A percentile compares a stretch with the other conserved stretches of the same genome.
These are phyloP conservation scores for Francoa sonchifolia DNA, from an alignment of 441 rosid species.

Conservation along the genomic window DNA sequence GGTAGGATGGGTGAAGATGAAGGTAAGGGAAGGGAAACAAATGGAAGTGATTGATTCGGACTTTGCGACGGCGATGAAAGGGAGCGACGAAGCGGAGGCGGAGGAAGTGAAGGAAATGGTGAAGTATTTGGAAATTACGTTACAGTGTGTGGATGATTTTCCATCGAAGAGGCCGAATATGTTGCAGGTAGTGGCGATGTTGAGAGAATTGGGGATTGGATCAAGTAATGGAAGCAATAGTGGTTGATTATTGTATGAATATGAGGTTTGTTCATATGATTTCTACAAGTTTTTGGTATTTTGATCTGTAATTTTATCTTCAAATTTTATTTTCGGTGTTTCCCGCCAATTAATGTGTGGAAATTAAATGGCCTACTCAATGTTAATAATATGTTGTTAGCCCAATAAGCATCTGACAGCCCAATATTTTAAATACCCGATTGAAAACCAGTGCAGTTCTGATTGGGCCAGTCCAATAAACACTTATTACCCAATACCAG, in stretches of 20 bases:
- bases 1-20: slow-evolving; percentile 93
- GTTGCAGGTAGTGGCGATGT: slow-evolving; percentile 84
- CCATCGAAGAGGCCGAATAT: slow-evolving; percentile 83
- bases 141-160: slow-evolving; percentile 85
- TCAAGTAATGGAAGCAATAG: slow-evolving; percentile 41
- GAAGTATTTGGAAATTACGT: slow-evolving; percentile 62
- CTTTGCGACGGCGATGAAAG: slow-evolving; percentile 30
- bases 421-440: too few species aligned
- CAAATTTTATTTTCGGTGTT: too few species aligned
- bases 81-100: slow-evolving; percentile 41
- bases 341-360: too few species aligned
- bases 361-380: too few species aligned
- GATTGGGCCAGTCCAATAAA: too few species aligned
- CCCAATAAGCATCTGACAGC: too few species aligned
- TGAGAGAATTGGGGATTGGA: slow-evolving; percentile 60
- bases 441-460: too few species aligned
- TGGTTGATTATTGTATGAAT: slow-evolving; percentile 12
- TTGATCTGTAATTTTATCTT: too few species aligned
- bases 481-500: too few species aligned
- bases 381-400: too few species aligned
- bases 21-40: slow-evolving; percentile 73
- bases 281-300: too few species aligned
- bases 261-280: background rate
- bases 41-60: slow-evolving; percentile 89
- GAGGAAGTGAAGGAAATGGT: slow-evolving; percentile 70